Conservation (phyloP, 495 filamentous ascomycete genomes). For the Acidomyces sp. region DNA sequence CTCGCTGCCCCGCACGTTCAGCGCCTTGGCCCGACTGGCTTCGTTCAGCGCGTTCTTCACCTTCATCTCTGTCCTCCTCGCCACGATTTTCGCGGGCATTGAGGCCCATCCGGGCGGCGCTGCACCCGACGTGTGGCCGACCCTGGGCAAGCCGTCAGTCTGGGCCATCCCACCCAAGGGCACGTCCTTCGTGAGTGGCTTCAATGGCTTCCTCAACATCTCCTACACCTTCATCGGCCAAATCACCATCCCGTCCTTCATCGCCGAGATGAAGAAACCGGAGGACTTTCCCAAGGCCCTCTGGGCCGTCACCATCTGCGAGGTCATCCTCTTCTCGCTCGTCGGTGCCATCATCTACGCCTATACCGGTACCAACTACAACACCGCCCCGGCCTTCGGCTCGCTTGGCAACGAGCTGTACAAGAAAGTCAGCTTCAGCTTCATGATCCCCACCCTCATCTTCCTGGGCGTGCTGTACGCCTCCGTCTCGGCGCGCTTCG, state of each 20-base stretch:
- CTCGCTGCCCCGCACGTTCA: slow-evolving; percentile 73
- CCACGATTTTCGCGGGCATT: slow-evolving; percentile 62
- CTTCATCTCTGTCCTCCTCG: slow-evolving; percentile 71
- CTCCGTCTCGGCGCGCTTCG: slow-evolving; percentile 72
- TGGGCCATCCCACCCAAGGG: slow-evolving; percentile 45
- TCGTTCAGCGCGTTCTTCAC: slow-evolving; percentile 69
- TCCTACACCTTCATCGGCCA: slow-evolving; percentile 88
- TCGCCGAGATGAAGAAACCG: slow-evolving; percentile 81
- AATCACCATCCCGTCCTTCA: slow-evolving; percentile 82
- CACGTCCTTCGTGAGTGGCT: slow-evolving; percentile 65
- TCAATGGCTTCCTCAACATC: slow-evolving; percentile 81
- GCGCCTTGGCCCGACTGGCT: slow-evolving; percentile 59
- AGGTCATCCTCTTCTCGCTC: slow-evolving; percentile 66
- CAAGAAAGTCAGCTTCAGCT: slow-evolving; percentile 75
- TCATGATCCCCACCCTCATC: slow-evolving; percentile 86
- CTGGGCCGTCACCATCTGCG: slow-evolving; percentile 73
- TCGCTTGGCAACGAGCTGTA: slow-evolving; percentile 55
- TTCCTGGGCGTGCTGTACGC: slow-evolving; percentile 82
- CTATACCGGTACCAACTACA: slow-evolving; percentile 76
- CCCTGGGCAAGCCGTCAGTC: slow-evolving; percentile 46
- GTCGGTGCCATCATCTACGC: slow-evolving; percentile 65
- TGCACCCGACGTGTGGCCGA: slow-evolving; percentile 25
- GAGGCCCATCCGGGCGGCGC: slow-evolving; percentile 55
- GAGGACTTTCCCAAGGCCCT: slow-evolving; percentile 81
- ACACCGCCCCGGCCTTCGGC: slow-evolving; percentile 67